phyloP scores from a whole-genome alignment of 306 rosid genomes.

The Gastrolobium bilobum region DNA sequence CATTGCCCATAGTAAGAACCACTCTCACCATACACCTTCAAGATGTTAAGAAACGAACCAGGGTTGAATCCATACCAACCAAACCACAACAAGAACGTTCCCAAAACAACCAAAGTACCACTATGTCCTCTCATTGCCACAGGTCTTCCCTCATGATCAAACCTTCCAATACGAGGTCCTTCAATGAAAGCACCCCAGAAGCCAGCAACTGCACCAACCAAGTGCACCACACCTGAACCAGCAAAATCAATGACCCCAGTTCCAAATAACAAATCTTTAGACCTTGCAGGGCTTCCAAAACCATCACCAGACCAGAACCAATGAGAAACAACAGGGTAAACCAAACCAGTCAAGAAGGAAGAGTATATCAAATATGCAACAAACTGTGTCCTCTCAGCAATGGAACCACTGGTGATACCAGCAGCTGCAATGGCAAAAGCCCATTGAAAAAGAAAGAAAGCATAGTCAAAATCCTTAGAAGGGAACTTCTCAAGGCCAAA shows the following conservation, averaged over 20 bases:
- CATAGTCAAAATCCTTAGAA: constrained; percentile 49
- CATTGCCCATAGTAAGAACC: constrained; percentile 67
- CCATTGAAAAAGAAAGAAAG: constrained; percentile 60
- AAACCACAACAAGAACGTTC: constrained; percentile 68
- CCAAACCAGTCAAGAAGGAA: constrained; percentile 60
- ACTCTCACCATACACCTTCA: constrained; percentile 48
- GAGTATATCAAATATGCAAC: constrained; percentile 62
- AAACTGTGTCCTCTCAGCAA: constrained; percentile 64
- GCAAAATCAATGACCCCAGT: constrained; percentile 70
- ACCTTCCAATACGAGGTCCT: constrained; percentile 63
- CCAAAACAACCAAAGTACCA: constrained; percentile 64
- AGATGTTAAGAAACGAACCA: constrained; percentile 63
- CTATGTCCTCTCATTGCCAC: constrained; percentile 59
- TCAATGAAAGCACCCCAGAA: constrained; percentile 69
- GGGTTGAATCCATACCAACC: constrained; percentile 76
- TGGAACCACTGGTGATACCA: constrained; percentile 68
- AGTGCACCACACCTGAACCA: constrained; percentile 69
- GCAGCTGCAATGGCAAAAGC: constrained; percentile 67
- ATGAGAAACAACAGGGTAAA: constrained; percentile 63
- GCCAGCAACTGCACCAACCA: constrained; percentile 71
- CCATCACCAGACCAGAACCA: constrained; percentile 73
- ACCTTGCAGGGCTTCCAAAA: constrained; percentile 57
- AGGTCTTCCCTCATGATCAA: constrained; percentile 56
- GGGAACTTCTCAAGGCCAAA: constrained; percentile 56
- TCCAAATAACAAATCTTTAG: constrained; percentile 53